A percentile compares a stretch with the other conserved stretches of the same genome.
Evolutionary conservation across 1,284 basidiomycete genomes (phyloP).

Genomic region (Fomitopsis palustris): DNA sequence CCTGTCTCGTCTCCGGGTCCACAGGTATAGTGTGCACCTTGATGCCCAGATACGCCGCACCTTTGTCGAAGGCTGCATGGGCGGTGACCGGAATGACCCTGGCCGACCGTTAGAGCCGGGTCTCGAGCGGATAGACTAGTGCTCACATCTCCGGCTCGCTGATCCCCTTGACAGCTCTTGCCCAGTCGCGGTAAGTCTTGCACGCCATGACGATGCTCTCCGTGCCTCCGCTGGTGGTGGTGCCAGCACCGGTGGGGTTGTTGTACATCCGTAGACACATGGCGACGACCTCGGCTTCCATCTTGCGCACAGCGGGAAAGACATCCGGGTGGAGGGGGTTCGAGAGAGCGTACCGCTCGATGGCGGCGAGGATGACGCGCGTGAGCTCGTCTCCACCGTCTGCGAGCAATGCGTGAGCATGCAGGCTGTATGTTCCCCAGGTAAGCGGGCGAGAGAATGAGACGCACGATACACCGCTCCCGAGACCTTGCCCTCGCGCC

Average conservation of each 20-base stretch:
- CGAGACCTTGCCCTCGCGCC: constrained; percentile 76
- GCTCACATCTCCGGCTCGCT: constrained; percentile 89
- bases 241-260: constrained; percentile 81
- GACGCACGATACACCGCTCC: constrained; percentile 85
- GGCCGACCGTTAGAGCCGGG: not conserved
- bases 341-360: constrained; percentile 70
- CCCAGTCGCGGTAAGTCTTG: constrained; percentile 96
- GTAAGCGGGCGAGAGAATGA: not conserved
- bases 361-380: constrained; percentile 66
- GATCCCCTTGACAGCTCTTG: constrained; percentile 79
- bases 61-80: constrained; percentile 96
- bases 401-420: constrained; percentile 23
- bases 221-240: constrained; percentile 94
- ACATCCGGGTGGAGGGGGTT: constrained; percentile 96
- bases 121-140: not conserved
- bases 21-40: constrained; percentile 90
- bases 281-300: constrained; percentile 97
- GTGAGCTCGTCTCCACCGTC: constrained; percentile 85
- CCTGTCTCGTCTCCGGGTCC: constrained; percentile 79
- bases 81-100: constrained; percentile 86
- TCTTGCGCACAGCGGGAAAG: constrained; percentile 92
- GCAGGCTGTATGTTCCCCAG: not conserved
- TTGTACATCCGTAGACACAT: constrained; percentile 91
- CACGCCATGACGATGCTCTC: constrained; percentile 95
- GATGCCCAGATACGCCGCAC: constrained; percentile 86